Percentiles rank a stretch among this genome's conserved stretches.
Conservation (phyloP, 768 basidiomycete genomes). For the Clitopilus hobsonii region DNA sequence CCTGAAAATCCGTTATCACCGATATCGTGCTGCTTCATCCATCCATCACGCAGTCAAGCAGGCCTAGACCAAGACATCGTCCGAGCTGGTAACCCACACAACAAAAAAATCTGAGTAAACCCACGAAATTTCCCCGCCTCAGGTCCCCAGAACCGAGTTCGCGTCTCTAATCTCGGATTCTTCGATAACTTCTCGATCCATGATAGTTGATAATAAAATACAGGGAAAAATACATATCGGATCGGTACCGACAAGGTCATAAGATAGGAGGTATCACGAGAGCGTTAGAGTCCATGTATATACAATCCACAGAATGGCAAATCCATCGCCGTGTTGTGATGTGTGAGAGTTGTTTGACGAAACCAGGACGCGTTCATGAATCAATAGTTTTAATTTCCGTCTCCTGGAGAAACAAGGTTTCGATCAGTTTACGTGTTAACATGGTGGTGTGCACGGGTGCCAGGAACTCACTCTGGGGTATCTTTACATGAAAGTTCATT, state of each 20-base stretch:
- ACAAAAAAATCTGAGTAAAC: not conserved
- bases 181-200: not conserved
- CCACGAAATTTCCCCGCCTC: not conserved
- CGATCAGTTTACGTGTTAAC: not conserved
- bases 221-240: not conserved
- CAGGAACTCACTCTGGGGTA: not conserved
- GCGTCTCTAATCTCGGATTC: not conserved
- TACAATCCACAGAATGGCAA: not conserved
- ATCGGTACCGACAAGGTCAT: not conserved
- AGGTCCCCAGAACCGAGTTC: not conserved
- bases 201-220: not conserved
- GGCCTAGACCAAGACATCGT: not conserved
- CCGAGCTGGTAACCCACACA: not conserved
- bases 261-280: not conserved
- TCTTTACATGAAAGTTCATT: constrained; percentile 2
- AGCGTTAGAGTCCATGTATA: no score
- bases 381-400: not conserved
- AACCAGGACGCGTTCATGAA: no score
- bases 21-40: not conserved
- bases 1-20: not conserved
- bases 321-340: no score
- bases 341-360: no score
- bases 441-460: not conserved
- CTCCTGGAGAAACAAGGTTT: not conserved
- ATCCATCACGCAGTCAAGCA: not conserved